Evolutionary conservation across 495 filamentous ascomycete genomes (phyloP).

Genomic region (Chaetomium cochliodes): DNA sequence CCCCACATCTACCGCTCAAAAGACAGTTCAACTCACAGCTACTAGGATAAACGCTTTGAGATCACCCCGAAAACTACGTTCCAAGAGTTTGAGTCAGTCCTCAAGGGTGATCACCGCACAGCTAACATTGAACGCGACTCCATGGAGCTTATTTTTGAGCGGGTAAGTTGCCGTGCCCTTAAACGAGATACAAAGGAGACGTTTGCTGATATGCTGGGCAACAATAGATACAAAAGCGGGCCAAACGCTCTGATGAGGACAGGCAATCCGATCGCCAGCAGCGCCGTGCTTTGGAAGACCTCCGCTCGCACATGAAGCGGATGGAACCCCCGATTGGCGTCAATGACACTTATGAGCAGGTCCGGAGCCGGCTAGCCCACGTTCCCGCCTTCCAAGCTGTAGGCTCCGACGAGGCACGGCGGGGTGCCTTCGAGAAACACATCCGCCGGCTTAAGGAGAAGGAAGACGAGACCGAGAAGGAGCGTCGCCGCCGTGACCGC

Average conservation of each 20-base stretch:
- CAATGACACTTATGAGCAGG: slow-evolving; percentile 81
- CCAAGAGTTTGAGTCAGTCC: slow-evolving; percentile 75
- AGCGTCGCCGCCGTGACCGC: slow-evolving; percentile 65
- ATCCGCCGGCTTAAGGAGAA: slow-evolving; percentile 87
- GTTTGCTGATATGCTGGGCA: slow-evolving; percentile 25
- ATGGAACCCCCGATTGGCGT: slow-evolving; percentile 79
- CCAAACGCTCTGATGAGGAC: slow-evolving; percentile 75
- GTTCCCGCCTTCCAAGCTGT: slow-evolving; percentile 79
- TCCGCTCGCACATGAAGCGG: slow-evolving; percentile 86
- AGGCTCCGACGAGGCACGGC: slow-evolving; percentile 75
- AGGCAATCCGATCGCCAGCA: slow-evolving; percentile 82
- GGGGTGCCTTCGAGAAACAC: slow-evolving; percentile 86
- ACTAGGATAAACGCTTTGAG: slow-evolving; percentile 84
- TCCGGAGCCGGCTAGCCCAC: slow-evolving; percentile 73
- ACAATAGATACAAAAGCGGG: slow-evolving; percentile 63
- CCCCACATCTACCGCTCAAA: background rate
- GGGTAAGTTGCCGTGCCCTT: slow-evolving; percentile 41
- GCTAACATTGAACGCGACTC: slow-evolving; percentile 76
- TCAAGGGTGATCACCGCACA: slow-evolving; percentile 81
- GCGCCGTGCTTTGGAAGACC: slow-evolving; percentile 76
- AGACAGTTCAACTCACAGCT: slow-evolving; percentile 14
- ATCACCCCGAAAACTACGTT: slow-evolving; percentile 81
- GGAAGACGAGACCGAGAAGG: slow-evolving; percentile 78
- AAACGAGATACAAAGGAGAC: background rate
- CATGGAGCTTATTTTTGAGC: slow-evolving; percentile 74